These are phyloP conservation scores for Nemania diffusa DNA, from an alignment of 2,329 filamentous ascomycete genomes.

Conservation along the genomic window DNA sequence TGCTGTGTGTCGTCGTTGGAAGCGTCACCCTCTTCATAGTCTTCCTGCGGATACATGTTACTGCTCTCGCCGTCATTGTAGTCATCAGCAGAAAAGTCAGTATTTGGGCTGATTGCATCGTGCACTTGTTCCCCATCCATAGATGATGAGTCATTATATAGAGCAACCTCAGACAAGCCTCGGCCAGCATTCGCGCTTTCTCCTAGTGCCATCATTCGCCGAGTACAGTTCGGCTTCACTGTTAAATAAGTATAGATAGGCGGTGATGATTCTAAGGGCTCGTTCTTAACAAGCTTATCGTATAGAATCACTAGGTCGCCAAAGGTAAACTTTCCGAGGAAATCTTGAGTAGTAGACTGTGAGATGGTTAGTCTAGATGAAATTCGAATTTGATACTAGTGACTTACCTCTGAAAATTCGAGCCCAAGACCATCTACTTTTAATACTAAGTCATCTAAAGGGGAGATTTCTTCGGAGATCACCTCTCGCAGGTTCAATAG, in stretches of 20 bases:
- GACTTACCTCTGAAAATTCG: slow-evolving; percentile 49
- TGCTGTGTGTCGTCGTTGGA: slow-evolving; percentile 41
- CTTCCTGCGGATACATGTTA: slow-evolving; percentile 36
- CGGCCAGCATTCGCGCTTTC: slow-evolving; percentile 48
- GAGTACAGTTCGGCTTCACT: slow-evolving; percentile 48
- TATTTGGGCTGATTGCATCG: slow-evolving; percentile 31
- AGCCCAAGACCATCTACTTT: slow-evolving; percentile 49
- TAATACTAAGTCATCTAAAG: slow-evolving; percentile 49
- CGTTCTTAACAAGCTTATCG: slow-evolving; percentile 48
- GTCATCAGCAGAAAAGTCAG: slow-evolving; percentile 27
- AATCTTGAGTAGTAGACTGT: slow-evolving; percentile 47
- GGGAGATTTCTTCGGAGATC: slow-evolving; percentile 49
- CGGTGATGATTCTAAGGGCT: slow-evolving; percentile 40
- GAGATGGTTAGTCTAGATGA: slow-evolving; percentile 37
- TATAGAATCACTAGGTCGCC: slow-evolving; percentile 47
- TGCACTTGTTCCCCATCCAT: slow-evolving; percentile 35
- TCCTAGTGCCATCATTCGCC: slow-evolving; percentile 48
- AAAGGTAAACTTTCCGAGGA: slow-evolving; percentile 48
- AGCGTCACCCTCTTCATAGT: slow-evolving; percentile 25
- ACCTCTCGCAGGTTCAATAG: slow-evolving; percentile 47
- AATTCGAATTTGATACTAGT: neutral
- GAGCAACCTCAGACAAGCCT: slow-evolving; percentile 48
- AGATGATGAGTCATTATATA: slow-evolving; percentile 46
- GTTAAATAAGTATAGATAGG: slow-evolving; percentile 49
- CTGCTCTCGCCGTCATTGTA: slow-evolving; percentile 36